Evolutionary conservation across 352 stramenopile genomes (phyloP), one percentile per base, ranked within the genome.

Genomic region (Phytopythium kandeliae): DNA sequence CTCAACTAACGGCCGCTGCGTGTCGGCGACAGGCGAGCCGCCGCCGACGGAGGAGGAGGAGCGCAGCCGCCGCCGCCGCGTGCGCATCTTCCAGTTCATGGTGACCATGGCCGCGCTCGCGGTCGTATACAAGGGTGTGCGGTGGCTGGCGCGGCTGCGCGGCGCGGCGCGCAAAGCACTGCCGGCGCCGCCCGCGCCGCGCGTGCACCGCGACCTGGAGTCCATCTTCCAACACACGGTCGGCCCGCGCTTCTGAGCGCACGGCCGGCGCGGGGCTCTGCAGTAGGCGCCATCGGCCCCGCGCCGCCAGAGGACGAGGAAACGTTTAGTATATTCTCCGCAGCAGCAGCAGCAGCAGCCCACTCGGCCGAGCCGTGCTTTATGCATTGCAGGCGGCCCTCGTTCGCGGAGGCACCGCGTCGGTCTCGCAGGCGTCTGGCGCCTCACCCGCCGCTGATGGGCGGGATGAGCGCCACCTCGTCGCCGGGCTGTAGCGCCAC

Each of bases 51-150:
- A 88, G 45, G 82, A 91, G 59, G 79, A 92, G 54, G 77, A 89
- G 55, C 72, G 66, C 28, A 88, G 76, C 58, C 75, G 82, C 26
- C 49, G 70, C 45, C 75, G 82, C 16, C 73, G 82, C 43, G 79
- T 92, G 47, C 75, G 77, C 44, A 84, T 89, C 54, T 82, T 92
- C 64, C 77, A 91, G 67, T 90, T 89, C 41, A 60, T 92, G 37
- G 42, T 91, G 38, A 83, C 66, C 48, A 74, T 91, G 67, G 64
- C 64, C 9, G 63, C 68, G 22, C 53, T 88, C 28, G 56, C 64
- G 47, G 55, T 63, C 25, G 11, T 86, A 31, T 89, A 89, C 66
- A 88, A 88, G 55, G 65, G 64, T 8, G 48, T 74, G 25, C 65
- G 67, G 36, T 89, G 72, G 79, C 42, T 89, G 35, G 63, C 71